Conservation (phyloP, 2,329 filamentous ascomycete species). For the Stemphylium lycopersici region DNA sequence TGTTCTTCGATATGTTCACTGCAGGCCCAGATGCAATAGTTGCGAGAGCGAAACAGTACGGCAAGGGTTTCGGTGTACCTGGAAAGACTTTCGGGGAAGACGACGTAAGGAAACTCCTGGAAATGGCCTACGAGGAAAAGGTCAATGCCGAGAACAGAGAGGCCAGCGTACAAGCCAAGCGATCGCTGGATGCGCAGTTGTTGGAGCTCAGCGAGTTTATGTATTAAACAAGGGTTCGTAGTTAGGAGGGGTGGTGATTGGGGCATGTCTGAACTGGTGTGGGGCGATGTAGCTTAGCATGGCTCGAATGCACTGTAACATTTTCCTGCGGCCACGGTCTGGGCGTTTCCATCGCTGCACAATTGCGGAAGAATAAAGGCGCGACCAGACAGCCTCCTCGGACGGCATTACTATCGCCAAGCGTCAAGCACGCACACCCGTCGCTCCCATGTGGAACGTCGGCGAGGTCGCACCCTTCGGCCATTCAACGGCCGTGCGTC, state of each 20-base stretch:
- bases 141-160: slow-evolving; percentile 71
- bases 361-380: neutral
- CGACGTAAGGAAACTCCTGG: slow-evolving; percentile 50
- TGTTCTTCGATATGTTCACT: slow-evolving; percentile 73
- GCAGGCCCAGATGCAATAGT: slow-evolving; percentile 70
- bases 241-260: neutral
- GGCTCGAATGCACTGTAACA: neutral
- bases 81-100: slow-evolving; percentile 45
- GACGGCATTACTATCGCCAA: too few species aligned
- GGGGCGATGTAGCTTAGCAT: neutral
- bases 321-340: neutral
- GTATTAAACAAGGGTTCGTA: slow-evolving; percentile 49
- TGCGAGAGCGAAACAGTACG: slow-evolving; percentile 61
- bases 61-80: slow-evolving; percentile 30
- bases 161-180: slow-evolving; percentile 67
- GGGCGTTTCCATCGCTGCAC: too few species aligned
- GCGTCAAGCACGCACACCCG: too few species aligned
- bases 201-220: slow-evolving; percentile 73
- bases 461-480: neutral
- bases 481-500: neutral
- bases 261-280: neutral
- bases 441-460: neutral
- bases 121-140: slow-evolving; percentile 54
- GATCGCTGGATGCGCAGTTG: slow-evolving; percentile 73
- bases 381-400: neutral